Percentiles rank a stretch among this genome's conserved stretches.
Conservation (phyloP, 495 filamentous ascomycete species). For the Daldinia concentrica region DNA sequence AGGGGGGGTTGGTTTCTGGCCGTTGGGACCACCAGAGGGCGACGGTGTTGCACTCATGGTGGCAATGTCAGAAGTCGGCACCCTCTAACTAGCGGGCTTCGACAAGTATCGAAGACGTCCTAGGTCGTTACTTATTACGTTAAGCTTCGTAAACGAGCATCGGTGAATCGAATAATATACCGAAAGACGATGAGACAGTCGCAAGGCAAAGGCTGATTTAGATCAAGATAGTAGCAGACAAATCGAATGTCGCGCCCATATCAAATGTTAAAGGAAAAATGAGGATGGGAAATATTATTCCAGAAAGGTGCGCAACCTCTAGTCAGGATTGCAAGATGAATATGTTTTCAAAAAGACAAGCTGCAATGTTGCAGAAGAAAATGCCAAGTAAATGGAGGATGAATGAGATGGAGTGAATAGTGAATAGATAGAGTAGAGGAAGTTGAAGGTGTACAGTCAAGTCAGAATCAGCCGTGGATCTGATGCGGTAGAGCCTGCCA, state of each 20-base stretch:
- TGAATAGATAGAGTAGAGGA: conserved; percentile 12
- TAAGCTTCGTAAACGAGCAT: conserved; percentile 14
- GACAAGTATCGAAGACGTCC: conserved; percentile 15
- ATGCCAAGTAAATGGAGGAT: not conserved
- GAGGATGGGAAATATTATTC: not conserved
- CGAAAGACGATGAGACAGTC: not conserved
- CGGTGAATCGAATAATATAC: conserved; percentile 5
- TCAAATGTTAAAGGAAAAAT: conserved; percentile 2
- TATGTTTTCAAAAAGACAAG: not conserved
- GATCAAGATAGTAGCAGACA: not conserved
- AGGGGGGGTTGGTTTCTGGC: conserved; percentile 54
- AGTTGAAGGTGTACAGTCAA: conserved; percentile 18
- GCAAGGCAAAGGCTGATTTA: not conserved
- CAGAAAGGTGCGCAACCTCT: conserved; percentile 4
- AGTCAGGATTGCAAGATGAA: not conserved
- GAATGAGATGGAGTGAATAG: conserved; percentile 4
- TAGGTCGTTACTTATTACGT: conserved; percentile 3
- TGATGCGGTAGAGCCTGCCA: conserved; percentile 19
- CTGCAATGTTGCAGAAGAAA: not conserved
- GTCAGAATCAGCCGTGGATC: conserved; percentile 30
- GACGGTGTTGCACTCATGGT: conserved; percentile 65
- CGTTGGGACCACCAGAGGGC: conserved; percentile 56
- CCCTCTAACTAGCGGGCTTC: conserved; percentile 2
- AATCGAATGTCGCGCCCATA: conserved; percentile 7
- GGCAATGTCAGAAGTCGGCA: conserved; percentile 9